Percentiles rank a stretch among this genome's conserved stretches.
phyloP scores from a whole-genome alignment of 2,329 filamentous ascomycete species.

The Trichoderma koningiopsis region DNA sequence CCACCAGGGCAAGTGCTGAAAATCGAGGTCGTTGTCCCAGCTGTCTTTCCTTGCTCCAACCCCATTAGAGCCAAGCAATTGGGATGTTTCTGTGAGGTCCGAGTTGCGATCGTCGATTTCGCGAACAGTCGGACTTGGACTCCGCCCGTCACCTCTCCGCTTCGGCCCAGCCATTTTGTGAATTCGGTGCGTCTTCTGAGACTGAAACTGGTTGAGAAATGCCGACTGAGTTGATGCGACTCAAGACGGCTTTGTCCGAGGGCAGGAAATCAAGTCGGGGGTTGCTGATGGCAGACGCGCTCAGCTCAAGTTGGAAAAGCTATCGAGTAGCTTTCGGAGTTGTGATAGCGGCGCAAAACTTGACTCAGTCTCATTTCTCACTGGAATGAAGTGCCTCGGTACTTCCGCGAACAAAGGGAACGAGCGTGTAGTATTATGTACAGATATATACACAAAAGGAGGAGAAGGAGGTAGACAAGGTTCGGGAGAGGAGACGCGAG shows the following conservation, averaged over 20 bases:
- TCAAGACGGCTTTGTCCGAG: slow-evolving; percentile 1
- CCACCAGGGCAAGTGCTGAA: slow-evolving; percentile 63
- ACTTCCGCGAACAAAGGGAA: not conserved
- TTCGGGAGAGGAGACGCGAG: slow-evolving; percentile 1
- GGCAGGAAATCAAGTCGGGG: not conserved
- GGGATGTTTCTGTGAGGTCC: slow-evolving; percentile 41
- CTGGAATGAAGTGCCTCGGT: not conserved
- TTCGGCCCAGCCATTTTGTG: slow-evolving; percentile 22
- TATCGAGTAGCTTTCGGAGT: slow-evolving; percentile 2
- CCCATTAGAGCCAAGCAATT: slow-evolving; percentile 41
- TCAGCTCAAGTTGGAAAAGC: slow-evolving; percentile 17
- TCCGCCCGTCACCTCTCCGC: slow-evolving; percentile 5
- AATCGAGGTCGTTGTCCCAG: slow-evolving; percentile 50
- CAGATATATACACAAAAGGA: not conserved
- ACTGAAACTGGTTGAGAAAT: not conserved
- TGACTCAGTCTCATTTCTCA: slow-evolving; percentile 23
- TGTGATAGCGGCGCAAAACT: slow-evolving; percentile 4
- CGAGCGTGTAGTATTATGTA: not conserved
- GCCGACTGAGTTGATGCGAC: not conserved
- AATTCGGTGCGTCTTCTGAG: not conserved
- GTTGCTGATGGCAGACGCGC: slow-evolving; percentile 2
- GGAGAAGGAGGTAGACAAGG: not conserved
- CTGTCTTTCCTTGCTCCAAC: slow-evolving; percentile 9
- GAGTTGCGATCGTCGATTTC: slow-evolving; percentile 18
- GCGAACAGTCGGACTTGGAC: slow-evolving; percentile 17